These are phyloP conservation scores for Bondarzewia mesenterica DNA, from an alignment of 1,284 basidiomycete genomes.

Conservation along the genomic window DNA sequence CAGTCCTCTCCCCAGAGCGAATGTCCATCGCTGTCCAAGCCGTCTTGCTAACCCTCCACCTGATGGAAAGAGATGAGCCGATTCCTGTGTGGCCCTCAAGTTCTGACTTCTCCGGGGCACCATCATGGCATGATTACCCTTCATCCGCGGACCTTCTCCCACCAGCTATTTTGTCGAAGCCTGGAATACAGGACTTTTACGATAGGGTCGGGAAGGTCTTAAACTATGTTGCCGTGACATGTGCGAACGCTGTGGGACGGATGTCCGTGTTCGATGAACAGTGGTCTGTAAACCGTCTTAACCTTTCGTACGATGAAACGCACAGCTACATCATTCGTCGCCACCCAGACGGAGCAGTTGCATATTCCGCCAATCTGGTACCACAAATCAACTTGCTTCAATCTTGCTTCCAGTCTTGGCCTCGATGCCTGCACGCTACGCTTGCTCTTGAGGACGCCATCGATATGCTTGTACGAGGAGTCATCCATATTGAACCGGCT, in stretches of 20 bases:
- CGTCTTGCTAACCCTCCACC: conserved; percentile 64
- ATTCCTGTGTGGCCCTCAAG: conserved; percentile 72
- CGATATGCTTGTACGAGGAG: conserved; percentile 75
- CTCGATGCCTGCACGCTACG: conserved; percentile 62
- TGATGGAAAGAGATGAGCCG: conserved; percentile 64
- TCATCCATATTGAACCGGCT: conserved; percentile 77
- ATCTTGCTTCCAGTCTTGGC: conserved; percentile 81
- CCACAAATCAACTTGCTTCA: conserved; percentile 72
- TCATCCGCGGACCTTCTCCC: conserved; percentile 59
- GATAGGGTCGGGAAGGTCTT: conserved; percentile 59
- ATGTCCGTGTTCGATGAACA: conserved; percentile 85
- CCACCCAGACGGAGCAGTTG: conserved; percentile 64
- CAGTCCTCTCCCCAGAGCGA: conserved; percentile 60
- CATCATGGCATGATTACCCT: conserved; percentile 60
- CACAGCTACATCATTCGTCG: conserved; percentile 57
- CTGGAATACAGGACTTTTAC: conserved; percentile 73
- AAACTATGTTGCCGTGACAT: conserved; percentile 54
- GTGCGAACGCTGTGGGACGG: conserved; percentile 61
- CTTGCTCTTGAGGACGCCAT: conserved; percentile 57
- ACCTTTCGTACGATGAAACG: conserved; percentile 61
- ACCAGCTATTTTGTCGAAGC: conserved; percentile 43
- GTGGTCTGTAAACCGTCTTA: conserved; percentile 55
- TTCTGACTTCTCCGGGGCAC: conserved; percentile 58
- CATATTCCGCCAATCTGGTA: conserved; percentile 58
- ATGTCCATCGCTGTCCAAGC: conserved; percentile 75